A percentile compares a stretch with the other conserved stretches of the same genome.
phyloP scores from a whole-genome alignment of 2,329 filamentous ascomycete species.

The Talaromyces sp. region DNA sequence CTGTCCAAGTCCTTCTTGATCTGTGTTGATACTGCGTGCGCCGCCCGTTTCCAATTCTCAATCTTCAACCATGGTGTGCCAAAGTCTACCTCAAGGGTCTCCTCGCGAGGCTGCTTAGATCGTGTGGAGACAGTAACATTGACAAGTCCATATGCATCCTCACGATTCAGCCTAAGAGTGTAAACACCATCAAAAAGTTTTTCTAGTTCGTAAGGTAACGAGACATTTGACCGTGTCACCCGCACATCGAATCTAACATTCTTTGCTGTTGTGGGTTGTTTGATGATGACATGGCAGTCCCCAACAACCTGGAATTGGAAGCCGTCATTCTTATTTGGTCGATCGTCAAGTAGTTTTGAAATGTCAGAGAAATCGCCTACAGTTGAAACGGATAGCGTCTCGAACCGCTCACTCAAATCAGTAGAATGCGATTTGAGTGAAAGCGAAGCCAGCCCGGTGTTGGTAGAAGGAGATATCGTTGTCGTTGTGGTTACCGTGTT shows the following conservation, averaged over 20 bases:
- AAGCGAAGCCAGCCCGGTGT: slow-evolving; percentile 26
- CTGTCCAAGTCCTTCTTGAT: slow-evolving; percentile 36
- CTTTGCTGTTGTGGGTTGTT: slow-evolving; percentile 47
- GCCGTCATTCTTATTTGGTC: slow-evolving; percentile 32
- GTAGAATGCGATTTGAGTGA: slow-evolving; percentile 23
- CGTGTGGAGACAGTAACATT: slow-evolving; percentile 47
- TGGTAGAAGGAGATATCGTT: slow-evolving; percentile 23
- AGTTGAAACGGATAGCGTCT: slow-evolving; percentile 21
- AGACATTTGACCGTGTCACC: slow-evolving; percentile 43
- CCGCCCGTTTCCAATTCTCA: slow-evolving; percentile 45
- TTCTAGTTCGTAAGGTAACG: slow-evolving; percentile 46
- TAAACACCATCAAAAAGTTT: slow-evolving; percentile 54
- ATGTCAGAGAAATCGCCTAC: slow-evolving; percentile 27
- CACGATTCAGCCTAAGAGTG: slow-evolving; percentile 48
- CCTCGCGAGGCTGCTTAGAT: slow-evolving; percentile 33
- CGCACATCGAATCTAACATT: slow-evolving; percentile 49
- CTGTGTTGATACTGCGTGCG: slow-evolving; percentile 34
- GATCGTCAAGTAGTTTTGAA: slow-evolving; percentile 23
- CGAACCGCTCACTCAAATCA: slow-evolving; percentile 18
- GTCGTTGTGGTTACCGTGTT: slow-evolving; percentile 21
- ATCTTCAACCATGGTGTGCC: slow-evolving; percentile 48
- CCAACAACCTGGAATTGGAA: slow-evolving; percentile 56
- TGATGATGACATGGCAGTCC: slow-evolving; percentile 53
- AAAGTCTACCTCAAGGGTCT: slow-evolving; percentile 41
- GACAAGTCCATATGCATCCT: slow-evolving; percentile 49